Percentiles rank a stretch among this genome's conserved stretches.
phyloP scores from a whole-genome alignment of 768 basidiomycete species.

The Boletus rex-veris region DNA sequence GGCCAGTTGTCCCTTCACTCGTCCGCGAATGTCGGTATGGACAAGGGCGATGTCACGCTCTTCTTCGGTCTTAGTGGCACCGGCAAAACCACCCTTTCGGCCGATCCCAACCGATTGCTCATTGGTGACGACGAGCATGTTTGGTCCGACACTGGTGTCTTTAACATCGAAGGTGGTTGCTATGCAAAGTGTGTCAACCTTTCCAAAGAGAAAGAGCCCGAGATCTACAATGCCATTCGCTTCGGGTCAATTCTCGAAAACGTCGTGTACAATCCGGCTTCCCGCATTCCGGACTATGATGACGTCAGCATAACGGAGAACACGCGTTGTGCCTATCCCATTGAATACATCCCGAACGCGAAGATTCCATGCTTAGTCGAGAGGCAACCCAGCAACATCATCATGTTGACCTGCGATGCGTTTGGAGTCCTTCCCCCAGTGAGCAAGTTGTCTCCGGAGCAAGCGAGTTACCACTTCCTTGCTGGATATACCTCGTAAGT shows the following conservation, averaged over 20 bases:
- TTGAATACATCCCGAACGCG: slow-evolving; percentile 95
- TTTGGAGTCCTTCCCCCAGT: slow-evolving; percentile 98
- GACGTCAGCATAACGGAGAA: slow-evolving; percentile 98
- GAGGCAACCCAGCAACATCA: slow-evolving; percentile 88
- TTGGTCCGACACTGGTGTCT: slow-evolving; percentile 98
- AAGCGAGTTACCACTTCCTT: slow-evolving; percentile 97
- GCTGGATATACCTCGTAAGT: slow-evolving; percentile 92
- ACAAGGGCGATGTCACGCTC: slow-evolving; percentile 88
- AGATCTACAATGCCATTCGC: slow-evolving; percentile 92
- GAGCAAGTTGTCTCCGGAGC: slow-evolving; percentile 85
- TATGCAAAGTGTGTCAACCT: slow-evolving; percentile 99
- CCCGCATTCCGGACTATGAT: slow-evolving; percentile 89
- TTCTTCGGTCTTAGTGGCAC: slow-evolving; percentile 99
- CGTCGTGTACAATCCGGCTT: slow-evolving; percentile 88
- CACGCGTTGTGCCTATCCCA: slow-evolving; percentile 98
- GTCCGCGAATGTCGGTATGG: slow-evolving; percentile 91
- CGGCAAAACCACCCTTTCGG: slow-evolving; percentile 97
- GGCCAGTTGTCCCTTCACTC: slow-evolving; percentile 97
- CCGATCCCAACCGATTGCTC: slow-evolving; percentile 88
- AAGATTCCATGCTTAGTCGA: slow-evolving; percentile 88
- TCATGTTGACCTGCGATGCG: slow-evolving; percentile 97
- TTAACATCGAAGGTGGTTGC: slow-evolving; percentile 99
- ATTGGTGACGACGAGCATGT: slow-evolving; percentile 99
- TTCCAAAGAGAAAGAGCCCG: slow-evolving; percentile 95
- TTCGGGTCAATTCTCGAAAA: slow-evolving; percentile 98